Percentiles rank a stretch among this genome's conserved stretches.
Conservation (phyloP, 1,284 basidiomycete species). For the Puccinia polysora region DNA sequence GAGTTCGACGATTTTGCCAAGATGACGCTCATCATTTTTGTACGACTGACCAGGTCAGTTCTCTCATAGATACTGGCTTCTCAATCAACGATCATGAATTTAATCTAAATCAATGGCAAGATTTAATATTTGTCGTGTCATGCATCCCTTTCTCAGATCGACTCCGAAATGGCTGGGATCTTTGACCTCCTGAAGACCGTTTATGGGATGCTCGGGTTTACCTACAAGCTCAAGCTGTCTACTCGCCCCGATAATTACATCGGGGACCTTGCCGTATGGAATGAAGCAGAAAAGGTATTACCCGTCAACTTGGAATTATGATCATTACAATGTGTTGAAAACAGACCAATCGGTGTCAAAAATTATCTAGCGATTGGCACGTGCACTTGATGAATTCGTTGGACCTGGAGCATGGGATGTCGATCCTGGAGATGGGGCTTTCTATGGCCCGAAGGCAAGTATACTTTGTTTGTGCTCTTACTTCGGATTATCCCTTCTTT, state of each 20-base stretch:
- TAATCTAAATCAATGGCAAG: neutral
- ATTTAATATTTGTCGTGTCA: neutral
- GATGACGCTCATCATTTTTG: conserved; percentile 96
- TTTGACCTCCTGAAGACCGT: conserved; percentile 94
- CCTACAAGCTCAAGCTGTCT: conserved; percentile 91
- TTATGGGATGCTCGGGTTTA: conserved; percentile 94
- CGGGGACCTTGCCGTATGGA: conserved; percentile 83
- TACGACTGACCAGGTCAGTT: conserved; percentile 74
- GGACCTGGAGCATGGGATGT: conserved; percentile 80
- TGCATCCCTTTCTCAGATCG: conserved; percentile 62
- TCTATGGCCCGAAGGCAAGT: conserved; percentile 55
- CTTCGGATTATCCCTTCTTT: conserved; percentile 72
- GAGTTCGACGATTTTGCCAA: conserved; percentile 92
- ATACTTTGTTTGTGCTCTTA: neutral
- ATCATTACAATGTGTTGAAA: conserved; percentile 27
- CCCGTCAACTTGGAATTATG: neutral
- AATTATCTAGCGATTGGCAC: conserved; percentile 66
- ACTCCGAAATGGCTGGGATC: conserved; percentile 74
- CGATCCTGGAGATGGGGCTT: conserved; percentile 91
- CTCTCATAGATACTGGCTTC: neutral
- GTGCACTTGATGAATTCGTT: conserved; percentile 78
- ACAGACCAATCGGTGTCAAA: neutral
- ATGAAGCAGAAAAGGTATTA: conserved; percentile 72
- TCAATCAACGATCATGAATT: neutral
- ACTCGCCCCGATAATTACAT: conserved; percentile 94